Evolutionary conservation across 345 rosid genomes (phyloP).

Genomic region (Euphorbia peplus): DNA sequence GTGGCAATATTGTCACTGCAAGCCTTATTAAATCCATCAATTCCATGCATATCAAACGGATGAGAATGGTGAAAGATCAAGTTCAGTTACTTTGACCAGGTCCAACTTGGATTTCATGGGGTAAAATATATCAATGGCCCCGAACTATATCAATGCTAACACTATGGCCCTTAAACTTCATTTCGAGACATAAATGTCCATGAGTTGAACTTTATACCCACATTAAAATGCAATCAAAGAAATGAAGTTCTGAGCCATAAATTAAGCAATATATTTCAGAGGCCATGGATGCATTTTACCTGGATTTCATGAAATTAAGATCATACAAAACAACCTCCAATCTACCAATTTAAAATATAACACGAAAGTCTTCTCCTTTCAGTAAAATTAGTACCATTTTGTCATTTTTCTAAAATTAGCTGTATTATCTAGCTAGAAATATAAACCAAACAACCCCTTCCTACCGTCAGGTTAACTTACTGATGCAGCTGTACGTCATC

Average conservation of each 20-base stretch:
- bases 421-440: neutral
- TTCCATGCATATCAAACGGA: neutral
- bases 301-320: neutral
- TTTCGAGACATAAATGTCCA: no score
- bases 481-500: neutral
- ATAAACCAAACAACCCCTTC: no score
- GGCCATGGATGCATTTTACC: no score
- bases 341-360: neutral
- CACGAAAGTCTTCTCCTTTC: neutral
- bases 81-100: neutral
- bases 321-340: neutral
- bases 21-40: no score
- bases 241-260: no score
- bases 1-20: neutral
- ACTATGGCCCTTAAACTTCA: no score
- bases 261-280: no score
- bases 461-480: no score
- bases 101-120: neutral
- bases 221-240: no score
- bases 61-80: neutral
- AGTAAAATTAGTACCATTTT: neutral
- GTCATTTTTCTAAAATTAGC: neutral
- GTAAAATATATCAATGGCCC: no score
- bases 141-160: no score
- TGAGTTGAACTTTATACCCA: no score